Conservation (phyloP, 495 filamentous ascomycete genomes). For the Talaromyces nanjingensis region DNA sequence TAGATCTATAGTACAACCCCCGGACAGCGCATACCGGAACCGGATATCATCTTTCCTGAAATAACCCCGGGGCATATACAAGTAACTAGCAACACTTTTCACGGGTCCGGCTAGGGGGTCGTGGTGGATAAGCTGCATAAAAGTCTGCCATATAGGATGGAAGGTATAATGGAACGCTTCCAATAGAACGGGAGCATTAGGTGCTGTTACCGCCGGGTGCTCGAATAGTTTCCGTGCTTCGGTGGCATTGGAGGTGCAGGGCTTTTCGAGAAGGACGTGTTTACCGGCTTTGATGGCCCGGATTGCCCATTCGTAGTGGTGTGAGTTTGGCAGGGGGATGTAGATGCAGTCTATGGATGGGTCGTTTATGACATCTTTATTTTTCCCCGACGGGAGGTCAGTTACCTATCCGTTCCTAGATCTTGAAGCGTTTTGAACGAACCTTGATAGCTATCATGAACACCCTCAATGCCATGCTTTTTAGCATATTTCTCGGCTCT, state of each 20-base stretch:
- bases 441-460: conserved; percentile 43
- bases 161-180: conserved; percentile 56
- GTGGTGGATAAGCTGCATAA: conserved; percentile 35
- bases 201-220: conserved; percentile 20
- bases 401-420: no score
- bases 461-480: conserved; percentile 48
- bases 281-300: conserved; percentile 32
- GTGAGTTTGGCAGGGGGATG: conserved; percentile 40
- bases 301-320: conserved; percentile 41
- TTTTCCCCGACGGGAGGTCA: neutral
- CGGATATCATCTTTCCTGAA: conserved; percentile 44
- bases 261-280: conserved; percentile 46
- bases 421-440: no score
- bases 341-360: conserved; percentile 37
- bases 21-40: conserved; percentile 44
- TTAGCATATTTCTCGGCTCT: conserved; percentile 51
- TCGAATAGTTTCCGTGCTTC: conserved; percentile 33
- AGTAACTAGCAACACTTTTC: conserved; percentile 9
- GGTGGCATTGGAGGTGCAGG: conserved; percentile 29
- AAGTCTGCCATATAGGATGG: conserved; percentile 46
- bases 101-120: conserved; percentile 12
- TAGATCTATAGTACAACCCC: conserved; percentile 54
- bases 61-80: conserved; percentile 12
- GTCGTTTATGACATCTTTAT: conserved; percentile 31
- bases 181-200: conserved; percentile 37